Conservation (phyloP, 1,284 basidiomycete species). For the Dichomitus squalens region DNA sequence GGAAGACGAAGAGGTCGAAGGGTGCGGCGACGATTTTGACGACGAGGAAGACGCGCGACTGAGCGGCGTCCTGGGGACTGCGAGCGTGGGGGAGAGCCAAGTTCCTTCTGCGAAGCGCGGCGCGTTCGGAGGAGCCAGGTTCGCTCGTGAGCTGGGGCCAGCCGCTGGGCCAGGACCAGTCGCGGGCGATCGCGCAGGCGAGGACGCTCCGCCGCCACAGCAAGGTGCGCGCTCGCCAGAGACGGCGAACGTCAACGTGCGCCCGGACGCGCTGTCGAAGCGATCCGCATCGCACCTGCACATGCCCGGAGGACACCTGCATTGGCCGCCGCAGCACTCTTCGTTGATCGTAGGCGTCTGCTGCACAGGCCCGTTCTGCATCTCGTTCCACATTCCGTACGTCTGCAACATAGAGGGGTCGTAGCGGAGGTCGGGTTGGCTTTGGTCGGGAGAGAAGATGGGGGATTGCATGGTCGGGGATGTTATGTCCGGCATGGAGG, state of each 20-base stretch:
- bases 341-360: constrained; percentile 23
- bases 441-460: constrained; percentile 3
- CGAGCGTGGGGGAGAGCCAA: constrained; percentile 14
- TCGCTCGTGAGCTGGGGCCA: background rate
- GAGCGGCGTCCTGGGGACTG: constrained; percentile 17
- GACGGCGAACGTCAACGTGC: constrained; percentile 32
- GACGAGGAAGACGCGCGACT: constrained; percentile 27
- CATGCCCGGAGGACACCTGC: constrained; percentile 38
- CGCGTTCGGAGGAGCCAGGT: background rate
- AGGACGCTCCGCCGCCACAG: constrained; percentile 19
- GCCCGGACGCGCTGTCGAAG: constrained; percentile 24
- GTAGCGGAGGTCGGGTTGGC: constrained; percentile 20
- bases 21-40: constrained; percentile 20
- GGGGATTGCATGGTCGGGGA: background rate
- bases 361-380: constrained; percentile 3
- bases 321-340: constrained; percentile 35
- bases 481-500: constrained; percentile 11
- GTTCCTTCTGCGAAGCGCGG: background rate
- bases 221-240: constrained; percentile 34
- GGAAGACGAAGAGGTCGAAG: constrained; percentile 10
- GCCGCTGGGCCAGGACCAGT: background rate
- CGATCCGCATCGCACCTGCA: constrained; percentile 39
- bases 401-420: constrained; percentile 23
- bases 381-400: constrained; percentile 28
- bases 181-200: background rate